Evolutionary conservation across 2,329 filamentous ascomycete genomes (phyloP), one percentile per base, ranked within the genome.

Genomic region (Diaporthe nobilis): DNA sequence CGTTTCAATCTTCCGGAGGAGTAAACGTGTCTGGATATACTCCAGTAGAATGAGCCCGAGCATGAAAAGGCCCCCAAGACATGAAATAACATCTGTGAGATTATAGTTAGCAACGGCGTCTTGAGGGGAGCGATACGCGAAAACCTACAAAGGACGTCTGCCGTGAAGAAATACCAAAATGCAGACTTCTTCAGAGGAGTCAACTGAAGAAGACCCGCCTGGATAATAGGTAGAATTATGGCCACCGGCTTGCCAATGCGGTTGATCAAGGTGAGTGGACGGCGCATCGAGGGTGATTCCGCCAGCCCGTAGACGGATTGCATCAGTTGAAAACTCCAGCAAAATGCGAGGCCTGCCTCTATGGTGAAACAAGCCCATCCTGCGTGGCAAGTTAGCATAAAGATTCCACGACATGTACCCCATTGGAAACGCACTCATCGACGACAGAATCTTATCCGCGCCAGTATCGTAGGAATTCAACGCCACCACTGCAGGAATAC

Each of bases 291-390:
- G 37, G 57, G 44, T 20, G 47, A 34, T 3, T 73, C 25, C 17
- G 51, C 63, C 57, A 75, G 63, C 17, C 76, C 76, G 34, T 77
- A 77, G 20, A 77, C 76, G 7, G 76, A 71, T 44, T 73, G 70
- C 49, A 72, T 67, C 20, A 77, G 70, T 25, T 60, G 61, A 13
- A 73, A 73, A 57, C 73, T 67, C 76, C 76, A 77, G 63, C 71
- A 77, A 42, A 60, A 77, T 6, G 73, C 70, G 44, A 75, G 31
- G 57, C 70, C 61, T 20, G 63, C 71, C 47, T 75, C 63, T 9
- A 55, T 55, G 3, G 65, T 37, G 20, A 71, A 77, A 15, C 76
- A 75, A 20, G 63, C 49, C 76, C 76, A 77, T 60, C 76, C 76
- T 77, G 25, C 20, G 10, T 37, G 8, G 8, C 17, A 3, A 20